These are phyloP conservation scores for Kurtzmaniella quercitrusa DNA, from an alignment of 1,139 yeast genomes.

Conservation along the genomic window DNA sequence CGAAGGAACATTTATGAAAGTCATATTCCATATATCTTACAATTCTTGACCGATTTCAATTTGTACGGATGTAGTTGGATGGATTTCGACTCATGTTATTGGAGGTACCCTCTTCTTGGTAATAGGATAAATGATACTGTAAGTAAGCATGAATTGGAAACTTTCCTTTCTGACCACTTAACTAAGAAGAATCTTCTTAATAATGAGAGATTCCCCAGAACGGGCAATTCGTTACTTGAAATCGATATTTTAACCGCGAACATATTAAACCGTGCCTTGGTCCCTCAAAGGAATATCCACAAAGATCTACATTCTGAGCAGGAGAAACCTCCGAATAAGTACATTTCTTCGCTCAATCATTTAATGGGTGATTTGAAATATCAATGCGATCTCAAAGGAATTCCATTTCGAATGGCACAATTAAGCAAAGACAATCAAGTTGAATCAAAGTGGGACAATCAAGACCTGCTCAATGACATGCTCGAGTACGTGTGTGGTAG, in stretches of 20 bases:
- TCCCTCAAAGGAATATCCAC: conserved; percentile 49
- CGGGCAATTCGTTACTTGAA: conserved; percentile 63
- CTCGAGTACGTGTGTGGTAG: conserved; percentile 30
- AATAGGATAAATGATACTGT: conserved; percentile 1
- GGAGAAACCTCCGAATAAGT: conserved; percentile 24
- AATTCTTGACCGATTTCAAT: conserved; percentile 80
- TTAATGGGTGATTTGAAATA: conserved; percentile 59
- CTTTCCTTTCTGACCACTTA: conserved; percentile 12
- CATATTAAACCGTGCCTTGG: conserved; percentile 50
- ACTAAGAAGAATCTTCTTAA: conserved; percentile 22
- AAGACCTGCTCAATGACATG: conserved; percentile 27
- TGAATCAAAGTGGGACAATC: conserved; percentile 30
- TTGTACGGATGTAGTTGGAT: conserved; percentile 84
- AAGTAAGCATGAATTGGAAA: conserved; percentile 1
- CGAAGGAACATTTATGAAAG: conserved; percentile 50
- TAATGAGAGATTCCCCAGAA: conserved; percentile 36
- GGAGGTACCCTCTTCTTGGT: conserved; percentile 37
- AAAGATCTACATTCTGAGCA: conserved; percentile 12
- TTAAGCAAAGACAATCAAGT: conserved; percentile 3
- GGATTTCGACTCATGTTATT: conserved; percentile 28
- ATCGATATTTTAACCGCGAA: conserved; percentile 59
- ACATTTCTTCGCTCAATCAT: conserved; percentile 55
- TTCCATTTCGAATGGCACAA: conserved; percentile 16
- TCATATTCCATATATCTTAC: conserved; percentile 73
- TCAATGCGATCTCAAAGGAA: conserved; percentile 46